Evolutionary conservation across 345 rosid species (phyloP).

Genomic region (Adansonia digitata): DNA sequence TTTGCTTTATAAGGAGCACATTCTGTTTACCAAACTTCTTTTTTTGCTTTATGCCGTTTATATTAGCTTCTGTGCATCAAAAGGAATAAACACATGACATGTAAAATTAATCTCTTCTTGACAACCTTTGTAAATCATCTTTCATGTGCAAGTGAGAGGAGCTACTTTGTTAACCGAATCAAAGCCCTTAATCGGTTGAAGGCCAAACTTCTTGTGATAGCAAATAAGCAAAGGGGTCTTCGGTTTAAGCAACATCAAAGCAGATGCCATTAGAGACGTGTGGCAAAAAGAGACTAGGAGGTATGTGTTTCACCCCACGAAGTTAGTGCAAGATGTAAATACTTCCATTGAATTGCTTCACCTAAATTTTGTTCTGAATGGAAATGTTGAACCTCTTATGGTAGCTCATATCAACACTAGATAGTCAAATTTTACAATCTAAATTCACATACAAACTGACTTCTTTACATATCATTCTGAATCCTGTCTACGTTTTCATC

Average conservation of each 20-base stretch:
- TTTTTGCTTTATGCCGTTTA: too few species aligned
- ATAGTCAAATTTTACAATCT: constrained; percentile 12
- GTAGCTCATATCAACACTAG: constrained; percentile 57
- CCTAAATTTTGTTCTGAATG: constrained; percentile 57
- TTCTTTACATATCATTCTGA: too few species aligned
- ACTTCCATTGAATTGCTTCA: constrained; percentile 53
- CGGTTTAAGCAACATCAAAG: constrained; percentile 30
- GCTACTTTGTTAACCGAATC: constrained; percentile 57
- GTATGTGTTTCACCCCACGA: constrained; percentile 47
- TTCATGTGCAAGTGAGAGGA: constrained; percentile 64
- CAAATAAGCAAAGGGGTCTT: constrained; percentile 42
- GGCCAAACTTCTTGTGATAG: constrained; percentile 58
- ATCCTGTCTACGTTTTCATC: too few species aligned
- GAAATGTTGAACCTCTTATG: constrained; percentile 63
- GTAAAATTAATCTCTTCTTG: too few species aligned
- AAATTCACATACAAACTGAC: too few species aligned
- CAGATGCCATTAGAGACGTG: constrained; percentile 22
- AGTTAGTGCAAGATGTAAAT: constrained; percentile 58
- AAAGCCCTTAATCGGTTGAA: constrained; percentile 70
- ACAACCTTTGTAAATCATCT: too few species aligned
- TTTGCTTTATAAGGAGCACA: not conserved
- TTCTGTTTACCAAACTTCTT: not conserved
- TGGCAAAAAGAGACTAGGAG: constrained; percentile 45
- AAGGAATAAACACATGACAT: too few species aligned
- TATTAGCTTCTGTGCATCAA: too few species aligned